Percentiles rank a stretch among this genome's conserved stretches.
These are phyloP conservation scores for Piper longum DNA, from an alignment of 164 flowering plant genomes.

Conservation along the genomic window DNA sequence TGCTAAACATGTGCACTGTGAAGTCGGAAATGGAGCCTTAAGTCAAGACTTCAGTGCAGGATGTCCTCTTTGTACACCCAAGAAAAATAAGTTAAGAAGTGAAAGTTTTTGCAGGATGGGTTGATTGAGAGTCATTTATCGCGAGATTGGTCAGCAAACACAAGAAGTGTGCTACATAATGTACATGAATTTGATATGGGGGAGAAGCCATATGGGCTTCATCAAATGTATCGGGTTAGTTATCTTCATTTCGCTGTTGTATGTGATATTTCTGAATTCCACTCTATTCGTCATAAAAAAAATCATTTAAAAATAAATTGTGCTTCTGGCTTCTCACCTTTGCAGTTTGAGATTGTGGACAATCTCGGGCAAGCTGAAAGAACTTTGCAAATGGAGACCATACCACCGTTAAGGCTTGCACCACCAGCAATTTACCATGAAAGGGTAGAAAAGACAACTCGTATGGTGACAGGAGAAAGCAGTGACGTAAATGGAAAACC, in stretches of 20 bases:
- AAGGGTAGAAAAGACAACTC: constrained; percentile 58
- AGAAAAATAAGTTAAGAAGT: constrained; percentile 40
- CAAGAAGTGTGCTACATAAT: constrained; percentile 19
- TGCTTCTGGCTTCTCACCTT: constrained; percentile 5
- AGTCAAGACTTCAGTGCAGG: constrained; percentile 26
- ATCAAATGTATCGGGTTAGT: constrained; percentile 64
- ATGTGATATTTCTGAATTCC: not conserved
- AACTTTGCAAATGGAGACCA: constrained; percentile 40
- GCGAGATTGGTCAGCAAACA: constrained; percentile 28
- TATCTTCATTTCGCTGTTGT: not conserved
- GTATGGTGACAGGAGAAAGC: constrained; percentile 37
- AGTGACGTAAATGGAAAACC: constrained; percentile 16
- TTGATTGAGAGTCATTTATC: constrained; percentile 29
- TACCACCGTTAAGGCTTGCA: constrained; percentile 77
- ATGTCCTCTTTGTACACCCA: constrained; percentile 87
- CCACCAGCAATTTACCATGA: constrained; percentile 97
- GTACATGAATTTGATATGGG: constrained; percentile 38
- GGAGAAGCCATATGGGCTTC: constrained; percentile 47
- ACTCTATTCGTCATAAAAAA: not conserved
- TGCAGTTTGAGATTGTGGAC: constrained; percentile 79
- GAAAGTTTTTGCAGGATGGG: constrained; percentile 37
- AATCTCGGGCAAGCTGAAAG: constrained; percentile 52
- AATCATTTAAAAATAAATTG: not conserved
- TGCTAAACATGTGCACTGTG: constrained; percentile 76
- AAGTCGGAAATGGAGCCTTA: constrained; percentile 37